Base-by-base conservation (phyloP, 768 basidiomycete genomes). In the Cyclocybe cylindracea region DNA sequence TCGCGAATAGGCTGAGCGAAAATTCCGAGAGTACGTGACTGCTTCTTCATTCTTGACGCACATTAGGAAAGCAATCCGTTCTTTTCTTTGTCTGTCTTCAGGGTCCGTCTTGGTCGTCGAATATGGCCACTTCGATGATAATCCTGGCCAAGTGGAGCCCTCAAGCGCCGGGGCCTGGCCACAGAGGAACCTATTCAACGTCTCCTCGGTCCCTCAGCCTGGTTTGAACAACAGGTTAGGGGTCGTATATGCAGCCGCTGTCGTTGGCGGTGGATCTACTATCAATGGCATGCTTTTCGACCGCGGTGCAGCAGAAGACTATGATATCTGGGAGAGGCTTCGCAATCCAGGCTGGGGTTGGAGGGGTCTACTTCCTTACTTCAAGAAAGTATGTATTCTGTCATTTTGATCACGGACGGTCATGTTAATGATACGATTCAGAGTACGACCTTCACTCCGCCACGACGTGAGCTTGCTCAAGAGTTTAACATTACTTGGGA, bases 341-440 rank as follows among this genome's bases (percentile, higher is more conserved):
- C 62, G 63, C 7, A 70, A 73, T 48, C 14, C 47, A 10, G 68
- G 69, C 19, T 72, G 70, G 70, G 61, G 60, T 14, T 73, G 71
- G 71, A 53, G 66, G 16, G 53, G 50, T 3, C 56, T 73, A 18
- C 49, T 62, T 6, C 59, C 19, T 7, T 50, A 50, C 19, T 50
- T 41, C 42, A 43, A 43, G 16, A 43, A 43, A 16, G 42, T 43
- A 43, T 46, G 1, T 13, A 10, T 7, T 1, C 24, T 2, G 24
- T 5, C 24, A 16, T 24, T 24, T 24, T 24, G 3, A 24, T 24
- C 24, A 24, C 24, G 24, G 5, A 24, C 5, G 24, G 4, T 46
- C 7, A 33, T 46, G 31, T 34, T 14, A 16, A 34, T 7, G 6
- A 7, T 43, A 6, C 3, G 19, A 10, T 11, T 4, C 19, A 43